Evolutionary conservation across 2,329 filamentous ascomycete species (phyloP), one percentile per base, ranked within the genome.

Genomic region (Onygenales sp.): DNA sequence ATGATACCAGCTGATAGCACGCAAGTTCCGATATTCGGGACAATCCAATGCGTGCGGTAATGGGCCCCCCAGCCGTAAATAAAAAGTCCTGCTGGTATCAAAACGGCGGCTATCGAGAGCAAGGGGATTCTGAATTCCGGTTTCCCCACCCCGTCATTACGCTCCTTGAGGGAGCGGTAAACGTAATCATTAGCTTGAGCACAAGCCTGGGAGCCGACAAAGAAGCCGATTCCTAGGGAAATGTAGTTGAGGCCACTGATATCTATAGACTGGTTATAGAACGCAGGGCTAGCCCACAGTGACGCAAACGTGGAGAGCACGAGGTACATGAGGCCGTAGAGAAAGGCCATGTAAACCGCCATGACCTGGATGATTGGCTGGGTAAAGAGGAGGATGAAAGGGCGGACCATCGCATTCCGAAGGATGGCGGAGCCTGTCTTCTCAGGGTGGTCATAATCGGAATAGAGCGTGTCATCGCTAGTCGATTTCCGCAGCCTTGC

Each of bases 291-390:
- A 3, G 33, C n/a, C 80, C 81, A 87, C 0, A 87, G 70, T 0
- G 64, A 61, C 0, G 84, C 78, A 58, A 84, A 86, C 4, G 79
- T 84, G 0, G 80, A 78, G 0, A 86, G 74, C 3, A 49, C 46
- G 13, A 86, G 76, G 52, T 85, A 86, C 61, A 85, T 76, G 0
- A 83, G 64, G 0, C 83, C 83, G 57, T 83, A 85, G n/a, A 78
- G 67, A 56, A 80, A 78, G 0, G 77, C 82, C 58, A 77, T 76
- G 58, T 82, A 78, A 6, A 77, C 36, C 0, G 80, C 73, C 0
- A 79, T 62, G 17, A 77, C 70, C 59, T 82, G 79, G 17, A 85
- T 74, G 54, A 84, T 82, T 9, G 80, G 78, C 50, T 84, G 80
- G 1, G 79, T 81, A 4, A 61, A 57, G 0, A 85, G 67, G 2